Evolutionary conservation across 2,329 filamentous ascomycete species (phyloP), one percentile per base, ranked within the genome.

Genomic region (Colletotrichum salicis): DNA sequence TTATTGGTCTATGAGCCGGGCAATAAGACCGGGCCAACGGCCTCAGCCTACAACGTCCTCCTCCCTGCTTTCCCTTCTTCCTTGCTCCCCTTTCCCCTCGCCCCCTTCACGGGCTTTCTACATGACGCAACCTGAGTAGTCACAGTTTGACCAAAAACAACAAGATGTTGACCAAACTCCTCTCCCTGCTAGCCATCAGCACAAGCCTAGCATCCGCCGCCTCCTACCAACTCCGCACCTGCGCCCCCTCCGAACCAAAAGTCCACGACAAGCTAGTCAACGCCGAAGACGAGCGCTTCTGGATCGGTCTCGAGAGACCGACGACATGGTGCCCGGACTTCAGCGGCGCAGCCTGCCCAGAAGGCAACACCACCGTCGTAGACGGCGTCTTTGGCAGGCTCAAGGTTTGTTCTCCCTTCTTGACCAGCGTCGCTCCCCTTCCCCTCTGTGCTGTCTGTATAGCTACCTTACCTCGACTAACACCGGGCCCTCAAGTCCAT

Each of bases 231-330:
- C n/a, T 62, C 6, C 41, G 22, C 2, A 31, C 59, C n/a, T 62
- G 77, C 63, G 70, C 75, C 0, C 79, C 79, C 0, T 35, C 67
- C 0, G 7, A 71, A 1, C 75, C 74, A 4, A 31, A 75, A 2
- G 71, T 80, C 19, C 75, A 79, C 33, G 71, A 59, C 29, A 74
- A 74, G 5, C 51, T 71, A n/a, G 75, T 81, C 75, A 77, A 81
- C 55, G 79, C 79, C 2, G 69, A 74, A 1, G 60, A 76, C 45
- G 73, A 64, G 7, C 71, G 75, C 5, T 80, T 81, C 63, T 66
- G 79, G 27, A 77, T 81, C 5, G 79, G 79, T 0, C 74, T 77
- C 1, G 58, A 67, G 1, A 67, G 75, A 5, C 45, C 73, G 1
- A 52, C 54, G 4, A 22, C 60, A 1, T 48, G 52, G 65, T 70